Evolutionary conservation across 441 rosid genomes (phyloP), one percentile per base, ranked within the genome.

Genomic region (Populus tomentosa): DNA sequence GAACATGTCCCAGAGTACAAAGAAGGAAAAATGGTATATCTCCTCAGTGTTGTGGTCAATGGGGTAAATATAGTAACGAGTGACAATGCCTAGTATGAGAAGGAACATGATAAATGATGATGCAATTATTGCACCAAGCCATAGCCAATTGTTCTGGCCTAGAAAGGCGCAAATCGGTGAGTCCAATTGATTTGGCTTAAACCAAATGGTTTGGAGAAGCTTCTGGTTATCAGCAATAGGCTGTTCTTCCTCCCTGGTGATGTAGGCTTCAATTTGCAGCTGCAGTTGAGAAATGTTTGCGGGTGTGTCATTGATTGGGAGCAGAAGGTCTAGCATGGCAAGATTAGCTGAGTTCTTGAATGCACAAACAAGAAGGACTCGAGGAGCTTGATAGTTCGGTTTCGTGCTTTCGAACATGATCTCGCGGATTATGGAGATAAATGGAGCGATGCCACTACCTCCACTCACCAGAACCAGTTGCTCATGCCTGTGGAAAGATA

Each of bases 401-500:
- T 53, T 79, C 71, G 86, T 71, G 78, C 86, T 85, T 69, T 82
- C 79, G 74, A 79, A 85, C 66, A 92, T 85, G 50, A 88, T 70
- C 78, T 92, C 92, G 53, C 97, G 88, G 72, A 92, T 87, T 72
- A 94, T 70, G 67, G 97, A 94, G 74, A 92, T 85, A 76, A 92
- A 92, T 1, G 98, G 97, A 53, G 95, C 87, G 18, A 94, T 89
- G 18, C 97, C 98, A 78, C 97, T 94, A 65, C 97, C 97, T 69
- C 98, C 98, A 42, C 97, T 84, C 75, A 94, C 90, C 95, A 94
- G 82, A 76, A 92, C 94, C 35, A 94, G 80, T 69, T 80, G 80
- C 36, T 89, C 94, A 67, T 92, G 92, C 88, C 97, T 83, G 78
- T 10, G 23, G 20, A 1, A 74, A 67, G 11, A 26, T 1, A 26